phyloP scores from a whole-genome alignment of 768 basidiomycete species.

The Trametes gibbosa region DNA sequence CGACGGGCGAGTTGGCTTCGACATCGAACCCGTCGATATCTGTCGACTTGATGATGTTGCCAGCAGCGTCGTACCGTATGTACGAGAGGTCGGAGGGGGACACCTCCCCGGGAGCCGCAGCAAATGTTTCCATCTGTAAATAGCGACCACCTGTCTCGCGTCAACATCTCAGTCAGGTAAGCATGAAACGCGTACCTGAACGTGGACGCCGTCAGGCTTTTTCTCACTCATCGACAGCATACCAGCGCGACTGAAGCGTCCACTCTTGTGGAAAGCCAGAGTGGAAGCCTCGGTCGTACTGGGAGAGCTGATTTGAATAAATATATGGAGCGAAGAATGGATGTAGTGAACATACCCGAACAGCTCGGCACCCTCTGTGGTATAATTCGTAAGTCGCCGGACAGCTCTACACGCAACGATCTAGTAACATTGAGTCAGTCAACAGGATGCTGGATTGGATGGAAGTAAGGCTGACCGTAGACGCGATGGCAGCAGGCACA shows the following conservation, averaged over 20 bases:
- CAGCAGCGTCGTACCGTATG: conserved; percentile 55
- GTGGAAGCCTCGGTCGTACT: conserved; percentile 49
- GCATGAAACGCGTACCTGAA: conserved; percentile 40
- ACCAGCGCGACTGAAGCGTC: conserved; percentile 29
- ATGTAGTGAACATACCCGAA: conserved; percentile 44
- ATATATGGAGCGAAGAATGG: conserved; percentile 28
- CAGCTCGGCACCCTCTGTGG: conserved; percentile 44
- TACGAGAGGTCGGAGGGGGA: conserved; percentile 30
- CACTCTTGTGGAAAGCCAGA: conserved; percentile 57
- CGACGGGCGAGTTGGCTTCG: conserved; percentile 57
- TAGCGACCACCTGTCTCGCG: background rate
- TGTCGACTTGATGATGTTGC: conserved; percentile 34
- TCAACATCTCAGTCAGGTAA: background rate
- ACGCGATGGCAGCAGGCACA: conserved; percentile 67
- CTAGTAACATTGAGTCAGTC: conserved; percentile 32
- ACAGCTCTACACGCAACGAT: conserved; percentile 64
- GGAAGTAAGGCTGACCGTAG: conserved; percentile 47
- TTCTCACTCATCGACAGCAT: conserved; percentile 31
- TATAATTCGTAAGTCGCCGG: conserved; percentile 63
- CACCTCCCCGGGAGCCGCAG: conserved; percentile 21
- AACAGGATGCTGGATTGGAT: background rate
- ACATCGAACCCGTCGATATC: conserved; percentile 46
- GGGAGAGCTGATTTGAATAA: conserved; percentile 31
- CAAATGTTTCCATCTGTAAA: conserved; percentile 62
- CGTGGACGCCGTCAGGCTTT: conserved; percentile 51